Evolutionary conservation across 805 yeast genomes (phyloP).

Genomic region (Diddensiella transvaalensis): DNA sequence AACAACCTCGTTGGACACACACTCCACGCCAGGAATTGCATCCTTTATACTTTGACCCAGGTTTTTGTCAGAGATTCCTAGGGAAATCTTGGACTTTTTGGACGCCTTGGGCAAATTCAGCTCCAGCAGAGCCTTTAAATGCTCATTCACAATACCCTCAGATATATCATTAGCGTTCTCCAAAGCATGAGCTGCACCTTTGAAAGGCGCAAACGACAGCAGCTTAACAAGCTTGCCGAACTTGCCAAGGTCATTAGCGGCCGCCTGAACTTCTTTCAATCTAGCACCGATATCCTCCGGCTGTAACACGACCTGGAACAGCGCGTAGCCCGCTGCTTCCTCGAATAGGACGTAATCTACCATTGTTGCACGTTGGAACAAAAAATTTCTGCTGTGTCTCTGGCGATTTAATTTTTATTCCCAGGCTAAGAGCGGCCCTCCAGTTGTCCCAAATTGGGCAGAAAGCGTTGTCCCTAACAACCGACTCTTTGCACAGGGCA

Average conservation of each 20-base stretch:
- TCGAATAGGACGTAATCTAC: conserved; percentile 93
- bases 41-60: conserved; percentile 97
- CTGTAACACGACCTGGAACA: conserved; percentile 88
- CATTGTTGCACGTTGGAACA: conserved; percentile 11
- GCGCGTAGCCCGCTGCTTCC: conserved; percentile 98
- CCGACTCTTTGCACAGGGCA: too few relatives aligned
- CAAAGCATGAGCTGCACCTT: conserved; percentile 98
- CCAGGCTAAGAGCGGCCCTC: too few relatives aligned
- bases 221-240: conserved; percentile 92
- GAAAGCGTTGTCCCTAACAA: too few relatives aligned
- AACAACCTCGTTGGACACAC: conserved; percentile 84
- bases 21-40: conserved; percentile 80
- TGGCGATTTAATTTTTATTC: too few relatives aligned
- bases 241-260: conserved; percentile 76
- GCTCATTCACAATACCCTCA: conserved; percentile 93
- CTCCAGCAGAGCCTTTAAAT: conserved; percentile 83
- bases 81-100: conserved; percentile 61
- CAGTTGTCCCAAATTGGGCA: too few relatives aligned
- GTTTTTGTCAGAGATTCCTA: conserved; percentile 92
- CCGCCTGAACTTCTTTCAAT: conserved; percentile 89
- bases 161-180: conserved; percentile 97
- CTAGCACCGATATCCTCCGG: conserved; percentile 93
- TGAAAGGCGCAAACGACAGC: conserved; percentile 95
- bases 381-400: neutral
- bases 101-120: conserved; percentile 81